Conservation (phyloP, 441 rosid species). For the Croton laevigatus region DNA sequence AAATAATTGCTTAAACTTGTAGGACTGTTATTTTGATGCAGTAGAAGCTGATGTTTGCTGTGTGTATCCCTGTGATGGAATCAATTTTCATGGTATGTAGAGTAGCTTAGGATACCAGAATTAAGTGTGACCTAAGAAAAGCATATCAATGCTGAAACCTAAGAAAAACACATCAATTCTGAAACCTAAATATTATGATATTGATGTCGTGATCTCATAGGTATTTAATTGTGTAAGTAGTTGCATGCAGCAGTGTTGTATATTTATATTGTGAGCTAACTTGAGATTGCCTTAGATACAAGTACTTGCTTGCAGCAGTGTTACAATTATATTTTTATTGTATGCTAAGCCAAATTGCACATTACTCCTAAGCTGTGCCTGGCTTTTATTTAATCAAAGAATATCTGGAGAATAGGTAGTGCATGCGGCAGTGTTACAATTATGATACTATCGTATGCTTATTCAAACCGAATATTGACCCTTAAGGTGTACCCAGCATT, state of each 20-base stretch:
- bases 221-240: neutral
- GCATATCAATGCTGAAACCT: neutral
- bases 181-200: neutral
- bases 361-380: neutral
- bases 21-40: neutral
- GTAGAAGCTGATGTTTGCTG: neutral
- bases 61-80: neutral
- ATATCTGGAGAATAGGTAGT: neutral
- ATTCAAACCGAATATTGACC: conserved; percentile 1
- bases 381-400: neutral
- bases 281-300: no score
- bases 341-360: neutral
- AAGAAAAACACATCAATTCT: neutral
- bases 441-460: neutral
- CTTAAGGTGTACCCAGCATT: neutral
- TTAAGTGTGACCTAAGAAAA: neutral
- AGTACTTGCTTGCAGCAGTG: neutral
- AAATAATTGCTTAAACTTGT: neutral
- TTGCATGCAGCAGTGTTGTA: neutral
- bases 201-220: no score
- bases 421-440: neutral
- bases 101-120: neutral
- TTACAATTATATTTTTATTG: neutral
- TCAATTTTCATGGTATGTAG: neutral
- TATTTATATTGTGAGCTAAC: no score